Percentiles rank a stretch among this genome's conserved stretches.
These are phyloP conservation scores for Cytospora chrysosperma DNA, from an alignment of 2,329 filamentous ascomycete species.

Conservation along the genomic window DNA sequence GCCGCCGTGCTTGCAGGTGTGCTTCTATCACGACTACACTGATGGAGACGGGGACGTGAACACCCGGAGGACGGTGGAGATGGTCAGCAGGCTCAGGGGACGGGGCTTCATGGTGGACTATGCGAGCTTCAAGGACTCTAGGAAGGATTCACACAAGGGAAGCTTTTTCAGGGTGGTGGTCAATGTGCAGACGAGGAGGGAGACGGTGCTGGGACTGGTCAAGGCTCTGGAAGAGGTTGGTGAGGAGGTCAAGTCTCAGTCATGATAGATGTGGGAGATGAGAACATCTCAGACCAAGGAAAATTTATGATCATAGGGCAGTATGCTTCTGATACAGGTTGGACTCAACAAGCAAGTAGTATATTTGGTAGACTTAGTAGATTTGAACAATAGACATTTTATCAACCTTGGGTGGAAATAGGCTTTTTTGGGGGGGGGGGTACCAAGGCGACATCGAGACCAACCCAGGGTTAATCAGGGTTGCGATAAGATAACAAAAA, in stretches of 20 bases:
- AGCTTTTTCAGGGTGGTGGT: constrained; percentile 61
- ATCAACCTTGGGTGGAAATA: not conserved
- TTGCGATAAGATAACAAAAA: constrained; percentile 17
- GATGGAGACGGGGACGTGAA: constrained; percentile 49
- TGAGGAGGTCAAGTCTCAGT: constrained; percentile 26
- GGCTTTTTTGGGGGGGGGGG: not conserved
- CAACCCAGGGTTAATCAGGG: not conserved
- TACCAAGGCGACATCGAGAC: not conserved
- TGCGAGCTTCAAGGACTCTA: constrained; percentile 45
- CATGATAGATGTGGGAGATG: not conserved
- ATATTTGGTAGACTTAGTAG: not conserved
- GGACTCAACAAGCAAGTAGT: not conserved
- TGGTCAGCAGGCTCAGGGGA: constrained; percentile 47
- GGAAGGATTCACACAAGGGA: constrained; percentile 38
- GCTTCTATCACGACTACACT: constrained; percentile 75
- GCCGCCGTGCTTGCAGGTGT: constrained; percentile 88
- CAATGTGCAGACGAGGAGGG: constrained; percentile 53
- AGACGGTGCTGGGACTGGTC: constrained; percentile 54
- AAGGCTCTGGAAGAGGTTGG: constrained; percentile 52
- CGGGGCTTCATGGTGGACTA: constrained; percentile 62
- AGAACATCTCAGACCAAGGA: not conserved
- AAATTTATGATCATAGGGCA: not conserved
- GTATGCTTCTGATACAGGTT: not conserved
- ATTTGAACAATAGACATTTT: too few relatives aligned
- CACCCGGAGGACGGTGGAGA: constrained; percentile 47